Conservation (phyloP, 345 rosid genomes). For the Brassica juncea region DNA sequence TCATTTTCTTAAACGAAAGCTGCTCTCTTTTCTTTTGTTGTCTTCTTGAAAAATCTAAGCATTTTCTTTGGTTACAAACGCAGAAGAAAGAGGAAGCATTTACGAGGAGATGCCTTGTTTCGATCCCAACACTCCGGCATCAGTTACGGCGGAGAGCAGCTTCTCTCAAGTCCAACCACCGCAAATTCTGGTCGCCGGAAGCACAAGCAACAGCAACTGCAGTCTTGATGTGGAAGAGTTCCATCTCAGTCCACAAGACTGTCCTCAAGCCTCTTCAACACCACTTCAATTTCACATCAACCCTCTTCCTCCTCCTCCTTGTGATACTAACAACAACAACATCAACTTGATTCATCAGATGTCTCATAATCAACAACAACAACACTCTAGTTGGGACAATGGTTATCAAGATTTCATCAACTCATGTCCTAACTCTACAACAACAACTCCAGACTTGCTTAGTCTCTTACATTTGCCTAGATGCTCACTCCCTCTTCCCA, state of each 20-base stretch:
- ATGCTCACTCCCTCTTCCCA: slow-evolving; percentile 45
- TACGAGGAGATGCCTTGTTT: slow-evolving; percentile 56
- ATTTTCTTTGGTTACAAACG: background rate
- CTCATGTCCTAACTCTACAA: slow-evolving; percentile 32
- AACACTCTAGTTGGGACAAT: slow-evolving; percentile 48
- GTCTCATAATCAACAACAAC: slow-evolving; percentile 14
- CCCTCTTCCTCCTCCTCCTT: slow-evolving; percentile 16
- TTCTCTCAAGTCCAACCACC: slow-evolving; percentile 34
- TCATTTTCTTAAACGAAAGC: background rate
- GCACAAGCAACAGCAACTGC: slow-evolving; percentile 43
- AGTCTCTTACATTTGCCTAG: slow-evolving; percentile 60
- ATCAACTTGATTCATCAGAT: slow-evolving; percentile 41
- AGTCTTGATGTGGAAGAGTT: slow-evolving; percentile 46
- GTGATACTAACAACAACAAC: slow-evolving; percentile 21
- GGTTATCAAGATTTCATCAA: slow-evolving; percentile 33
- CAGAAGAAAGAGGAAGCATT: slow-evolving; percentile 35
- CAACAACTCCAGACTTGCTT: slow-evolving; percentile 63
- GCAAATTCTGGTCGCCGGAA: slow-evolving; percentile 32
- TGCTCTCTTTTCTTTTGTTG: background rate
- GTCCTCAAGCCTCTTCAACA: slow-evolving; percentile 34
- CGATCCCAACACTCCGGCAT: slow-evolving; percentile 47
- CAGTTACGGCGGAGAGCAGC: slow-evolving; percentile 35
- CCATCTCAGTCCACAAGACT: slow-evolving; percentile 39
- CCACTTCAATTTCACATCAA: slow-evolving; percentile 39
- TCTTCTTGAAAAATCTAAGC: background rate